A percentile compares a stretch with the other conserved stretches of the same genome.
Evolutionary conservation across 2,329 filamentous ascomycete species (phyloP).

Genomic region (Colletotrichum truncatum): DNA sequence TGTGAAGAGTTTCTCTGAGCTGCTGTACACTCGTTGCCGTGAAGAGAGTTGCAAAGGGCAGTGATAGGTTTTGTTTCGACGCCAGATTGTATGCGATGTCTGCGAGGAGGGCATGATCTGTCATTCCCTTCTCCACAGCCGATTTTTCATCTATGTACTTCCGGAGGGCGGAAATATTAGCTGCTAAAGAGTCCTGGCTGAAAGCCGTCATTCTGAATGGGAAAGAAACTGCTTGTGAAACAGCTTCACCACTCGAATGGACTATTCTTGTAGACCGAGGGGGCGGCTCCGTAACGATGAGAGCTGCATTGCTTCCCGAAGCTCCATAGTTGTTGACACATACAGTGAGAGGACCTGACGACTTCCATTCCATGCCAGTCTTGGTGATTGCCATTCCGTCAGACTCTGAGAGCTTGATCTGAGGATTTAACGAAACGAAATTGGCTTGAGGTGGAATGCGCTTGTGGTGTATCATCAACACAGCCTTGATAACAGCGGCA

Average conservation of each 20-base stretch:
- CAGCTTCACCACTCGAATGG: not conserved
- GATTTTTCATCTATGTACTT: not conserved
- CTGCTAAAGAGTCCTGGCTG: not conserved
- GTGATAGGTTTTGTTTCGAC: not conserved
- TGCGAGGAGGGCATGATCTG: not conserved
- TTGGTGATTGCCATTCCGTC: not conserved
- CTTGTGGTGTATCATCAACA: conserved; percentile 37
- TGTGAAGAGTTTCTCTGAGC: not conserved
- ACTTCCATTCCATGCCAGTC: not conserved
- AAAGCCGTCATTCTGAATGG: not conserved
- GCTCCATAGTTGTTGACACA: conserved; percentile 47
- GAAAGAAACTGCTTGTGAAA: not conserved
- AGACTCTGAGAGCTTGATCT: not conserved
- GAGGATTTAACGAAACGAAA: conserved; percentile 40
- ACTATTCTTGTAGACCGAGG: not conserved
- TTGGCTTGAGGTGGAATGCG: conserved; percentile 34
- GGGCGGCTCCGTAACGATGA: conserved; percentile 30
- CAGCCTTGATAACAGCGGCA: conserved; percentile 36
- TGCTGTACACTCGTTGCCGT: not conserved
- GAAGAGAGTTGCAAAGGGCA: not conserved
- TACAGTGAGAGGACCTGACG: conserved; percentile 35
- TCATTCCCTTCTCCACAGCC: not conserved
- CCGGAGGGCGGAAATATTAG: not conserved
- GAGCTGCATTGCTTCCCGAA: conserved; percentile 35
- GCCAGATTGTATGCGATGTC: not conserved